phyloP scores from a whole-genome alignment of 2,329 filamentous ascomycete species.

The Cladosporium phlei region DNA sequence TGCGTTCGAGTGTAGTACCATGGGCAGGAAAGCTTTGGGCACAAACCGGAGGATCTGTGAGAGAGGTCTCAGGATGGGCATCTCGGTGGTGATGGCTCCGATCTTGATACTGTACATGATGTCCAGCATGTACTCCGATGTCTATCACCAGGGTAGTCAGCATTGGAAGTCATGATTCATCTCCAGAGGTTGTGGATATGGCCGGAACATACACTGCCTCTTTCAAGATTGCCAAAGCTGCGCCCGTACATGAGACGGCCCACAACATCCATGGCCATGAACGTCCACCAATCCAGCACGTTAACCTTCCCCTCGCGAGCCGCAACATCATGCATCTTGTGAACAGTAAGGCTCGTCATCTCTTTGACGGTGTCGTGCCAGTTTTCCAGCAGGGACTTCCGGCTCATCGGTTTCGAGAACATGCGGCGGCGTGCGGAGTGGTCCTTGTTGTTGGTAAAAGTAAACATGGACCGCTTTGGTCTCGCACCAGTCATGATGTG shows the following conservation, averaged over 20 bases:
- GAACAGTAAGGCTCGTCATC: conserved; percentile 31
- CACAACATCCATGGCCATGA: conserved; percentile 38
- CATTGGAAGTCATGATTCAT: background rate
- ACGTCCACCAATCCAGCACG: conserved; percentile 38
- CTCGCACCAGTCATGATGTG: conserved; percentile 16
- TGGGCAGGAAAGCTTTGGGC: background rate
- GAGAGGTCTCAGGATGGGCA: background rate
- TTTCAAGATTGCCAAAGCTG: conserved; percentile 36
- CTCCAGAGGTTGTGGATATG: background rate
- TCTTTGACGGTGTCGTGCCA: conserved; percentile 35
- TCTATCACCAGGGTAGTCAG: background rate
- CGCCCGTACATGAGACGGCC: conserved; percentile 38
- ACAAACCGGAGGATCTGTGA: background rate
- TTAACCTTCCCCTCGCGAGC: conserved; percentile 32
- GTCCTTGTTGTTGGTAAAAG: conserved; percentile 32
- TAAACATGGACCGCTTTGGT: conserved; percentile 30
- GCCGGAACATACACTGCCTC: conserved; percentile 19
- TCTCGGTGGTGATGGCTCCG: background rate
- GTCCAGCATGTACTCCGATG: background rate
- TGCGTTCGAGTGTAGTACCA: background rate
- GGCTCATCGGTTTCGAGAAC: conserved; percentile 34
- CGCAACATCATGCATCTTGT: conserved; percentile 28
- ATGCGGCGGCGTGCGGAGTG: conserved; percentile 35
- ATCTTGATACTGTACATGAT: background rate
- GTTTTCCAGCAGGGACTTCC: conserved; percentile 32